These are phyloP conservation scores for Hypoxylon fuscum DNA, from an alignment of 495 filamentous ascomycete species.

Conservation along the genomic window DNA sequence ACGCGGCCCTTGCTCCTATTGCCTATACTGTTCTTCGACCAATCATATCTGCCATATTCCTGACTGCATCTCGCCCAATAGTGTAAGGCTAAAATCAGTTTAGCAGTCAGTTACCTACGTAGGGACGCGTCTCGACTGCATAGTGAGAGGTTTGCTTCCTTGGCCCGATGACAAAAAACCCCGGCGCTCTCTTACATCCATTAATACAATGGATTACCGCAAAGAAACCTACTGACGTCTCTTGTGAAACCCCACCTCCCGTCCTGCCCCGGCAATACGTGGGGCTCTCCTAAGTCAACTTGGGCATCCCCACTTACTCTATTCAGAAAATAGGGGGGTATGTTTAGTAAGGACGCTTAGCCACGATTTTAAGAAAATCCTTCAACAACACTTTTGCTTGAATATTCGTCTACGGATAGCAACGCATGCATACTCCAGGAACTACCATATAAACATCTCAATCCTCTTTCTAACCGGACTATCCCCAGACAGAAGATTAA, in stretches of 20 bases:
- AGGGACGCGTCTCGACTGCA: constrained; percentile 17
- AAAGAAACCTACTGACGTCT: constrained; percentile 5
- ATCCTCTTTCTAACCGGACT: no score
- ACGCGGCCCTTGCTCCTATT: constrained; percentile 22
- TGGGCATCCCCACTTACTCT: constrained; percentile 35
- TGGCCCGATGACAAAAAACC: constrained; percentile 8
- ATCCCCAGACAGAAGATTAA: no score
- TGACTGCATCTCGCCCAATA: neutral
- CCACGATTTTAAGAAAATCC: no score
- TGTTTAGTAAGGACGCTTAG: constrained; percentile 8
- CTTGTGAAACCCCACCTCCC: constrained; percentile 13
- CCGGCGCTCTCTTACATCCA: neutral
- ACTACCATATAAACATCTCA: no score
- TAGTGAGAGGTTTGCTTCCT: no score
- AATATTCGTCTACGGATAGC: no score
- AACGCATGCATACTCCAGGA: no score
- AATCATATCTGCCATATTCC: constrained; percentile 1
- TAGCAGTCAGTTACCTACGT: constrained; percentile 4
- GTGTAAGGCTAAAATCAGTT: constrained; percentile 18
- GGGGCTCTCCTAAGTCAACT: neutral
- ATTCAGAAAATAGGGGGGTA: constrained; percentile 19
- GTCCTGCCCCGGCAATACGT: constrained; percentile 17
- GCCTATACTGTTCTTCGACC: constrained; percentile 20
- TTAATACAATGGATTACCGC: neutral
- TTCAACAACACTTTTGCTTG: no score